A percentile compares a stretch with the other conserved stretches of the same genome.
Evolutionary conservation across 768 basidiomycete genomes (phyloP).

Genomic region (Xanthoconium stramineum): DNA sequence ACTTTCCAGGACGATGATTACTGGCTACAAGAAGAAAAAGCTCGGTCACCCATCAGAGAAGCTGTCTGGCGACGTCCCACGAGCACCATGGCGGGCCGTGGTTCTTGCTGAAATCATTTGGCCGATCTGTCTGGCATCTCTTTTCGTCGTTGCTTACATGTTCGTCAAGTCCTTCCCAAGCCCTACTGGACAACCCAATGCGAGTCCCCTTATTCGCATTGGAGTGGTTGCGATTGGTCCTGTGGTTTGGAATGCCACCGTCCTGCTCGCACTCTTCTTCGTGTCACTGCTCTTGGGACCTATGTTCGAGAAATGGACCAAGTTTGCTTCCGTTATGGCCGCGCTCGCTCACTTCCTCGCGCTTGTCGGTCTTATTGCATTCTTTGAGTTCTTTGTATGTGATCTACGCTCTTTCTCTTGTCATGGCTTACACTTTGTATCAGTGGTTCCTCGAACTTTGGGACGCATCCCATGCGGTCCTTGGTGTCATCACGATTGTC

Average conservation of each 20-base stretch:
- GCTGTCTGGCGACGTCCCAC: conserved; percentile 89
- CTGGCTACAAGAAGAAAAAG: conserved; percentile 99
- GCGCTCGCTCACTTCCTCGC: conserved; percentile 79
- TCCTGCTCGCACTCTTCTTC: conserved; percentile 84
- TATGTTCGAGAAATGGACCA: conserved; percentile 77
- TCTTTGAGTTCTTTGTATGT: conserved; percentile 96
- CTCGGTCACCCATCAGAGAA: conserved; percentile 98
- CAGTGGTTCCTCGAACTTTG: conserved; percentile 97
- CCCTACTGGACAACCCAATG: conserved; percentile 53
- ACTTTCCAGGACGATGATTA: conserved; percentile 94
- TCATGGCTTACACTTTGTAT: conserved; percentile 15
- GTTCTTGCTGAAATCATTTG: conserved; percentile 80
- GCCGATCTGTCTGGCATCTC: conserved; percentile 69
- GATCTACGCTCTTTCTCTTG: conserved; percentile 27
- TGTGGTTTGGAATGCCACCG: conserved; percentile 90
- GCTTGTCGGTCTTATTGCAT: conserved; percentile 77
- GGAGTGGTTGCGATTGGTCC: conserved; percentile 87
- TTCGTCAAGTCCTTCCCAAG: conserved; percentile 91
- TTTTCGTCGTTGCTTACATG: conserved; percentile 87
- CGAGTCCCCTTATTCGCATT: conserved; percentile 89
- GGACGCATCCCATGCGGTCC: conserved; percentile 94
- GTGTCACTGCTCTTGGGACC: conserved; percentile 91
- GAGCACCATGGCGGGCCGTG: conserved; percentile 84
- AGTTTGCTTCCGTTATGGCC: conserved; percentile 94
- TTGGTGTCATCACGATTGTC: conserved; percentile 87